These are phyloP conservation scores for Corymbia maculata DNA, from an alignment of 345 rosid species.

Conservation along the genomic window DNA sequence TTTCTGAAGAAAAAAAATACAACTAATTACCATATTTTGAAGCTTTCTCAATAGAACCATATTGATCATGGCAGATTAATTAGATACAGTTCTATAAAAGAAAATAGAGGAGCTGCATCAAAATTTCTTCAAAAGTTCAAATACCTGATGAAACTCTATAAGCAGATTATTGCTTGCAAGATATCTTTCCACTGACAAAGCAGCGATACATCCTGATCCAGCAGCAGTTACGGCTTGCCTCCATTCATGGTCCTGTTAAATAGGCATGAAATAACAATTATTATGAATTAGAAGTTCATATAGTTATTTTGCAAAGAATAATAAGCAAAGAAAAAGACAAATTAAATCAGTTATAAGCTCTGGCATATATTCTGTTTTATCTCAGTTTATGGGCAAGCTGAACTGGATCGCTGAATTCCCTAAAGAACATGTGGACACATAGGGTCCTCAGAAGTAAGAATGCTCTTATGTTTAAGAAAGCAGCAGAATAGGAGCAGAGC, in stretches of 20 bases:
- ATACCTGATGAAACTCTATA: slow-evolving; percentile 92
- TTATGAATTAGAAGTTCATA: not conserved
- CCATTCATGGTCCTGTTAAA: slow-evolving; percentile 83
- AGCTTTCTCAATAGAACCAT: not conserved
- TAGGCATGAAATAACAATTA: not conserved
- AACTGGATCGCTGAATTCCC: not conserved
- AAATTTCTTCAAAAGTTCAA: not conserved
- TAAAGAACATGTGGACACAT: not conserved
- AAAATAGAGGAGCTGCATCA: not conserved
- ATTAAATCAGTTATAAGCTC: not conserved
- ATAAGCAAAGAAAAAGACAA: not conserved
- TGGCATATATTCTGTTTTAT: not conserved
- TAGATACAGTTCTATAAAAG: not conserved
- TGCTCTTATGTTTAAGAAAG: not conserved
- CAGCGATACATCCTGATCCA: slow-evolving; percentile 97
- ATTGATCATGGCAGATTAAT: not conserved
- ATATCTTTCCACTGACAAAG: slow-evolving; percentile 93
- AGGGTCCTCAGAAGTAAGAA: not conserved
- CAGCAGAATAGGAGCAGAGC: not conserved
- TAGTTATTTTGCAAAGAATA: not conserved
- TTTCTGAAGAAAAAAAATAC: not conserved
- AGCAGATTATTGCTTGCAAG: slow-evolving; percentile 80
- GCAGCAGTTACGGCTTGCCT: slow-evolving; percentile 97
- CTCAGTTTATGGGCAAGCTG: not conserved
- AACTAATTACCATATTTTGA: not conserved